Evolutionary conservation across 306 rosid genomes (phyloP).

Genomic region (Fragaria vesca): DNA sequence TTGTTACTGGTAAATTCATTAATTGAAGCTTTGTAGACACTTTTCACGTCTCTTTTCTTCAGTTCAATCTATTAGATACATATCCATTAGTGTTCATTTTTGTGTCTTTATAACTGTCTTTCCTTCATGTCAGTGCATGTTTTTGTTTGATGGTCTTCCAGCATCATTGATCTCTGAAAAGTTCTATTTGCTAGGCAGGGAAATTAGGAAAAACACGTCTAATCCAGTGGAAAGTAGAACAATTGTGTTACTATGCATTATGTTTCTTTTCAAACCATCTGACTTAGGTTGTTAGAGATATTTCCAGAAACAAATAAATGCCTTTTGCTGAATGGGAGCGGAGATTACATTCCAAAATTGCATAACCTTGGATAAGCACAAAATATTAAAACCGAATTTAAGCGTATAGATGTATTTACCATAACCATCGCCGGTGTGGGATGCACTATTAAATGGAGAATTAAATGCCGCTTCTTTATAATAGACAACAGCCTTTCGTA

Average conservation of each 20-base stretch:
- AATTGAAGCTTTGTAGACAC: background rate
- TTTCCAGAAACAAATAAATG: background rate
- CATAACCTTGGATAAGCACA: background rate
- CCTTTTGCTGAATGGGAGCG: background rate
- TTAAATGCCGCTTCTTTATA: background rate
- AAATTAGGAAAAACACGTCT: background rate
- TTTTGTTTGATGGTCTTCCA: background rate
- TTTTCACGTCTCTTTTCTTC: background rate
- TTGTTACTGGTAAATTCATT: background rate
- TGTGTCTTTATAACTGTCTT: background rate
- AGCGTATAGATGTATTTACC: background rate
- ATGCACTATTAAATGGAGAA: background rate
- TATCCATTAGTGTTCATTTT: background rate
- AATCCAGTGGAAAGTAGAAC: background rate
- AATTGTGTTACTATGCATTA: background rate
- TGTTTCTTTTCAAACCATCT: background rate
- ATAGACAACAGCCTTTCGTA: background rate
- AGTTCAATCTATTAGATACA: background rate
- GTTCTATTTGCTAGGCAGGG: background rate
- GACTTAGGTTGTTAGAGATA: background rate
- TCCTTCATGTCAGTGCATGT: background rate
- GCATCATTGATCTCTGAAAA: background rate
- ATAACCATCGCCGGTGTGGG: background rate
- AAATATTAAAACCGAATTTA: background rate
- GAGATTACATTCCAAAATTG: background rate